Evolutionary conservation across 2,329 filamentous ascomycete genomes (phyloP), one percentile per base, ranked within the genome.

Genomic region (Lachnellula subtilissima): DNA sequence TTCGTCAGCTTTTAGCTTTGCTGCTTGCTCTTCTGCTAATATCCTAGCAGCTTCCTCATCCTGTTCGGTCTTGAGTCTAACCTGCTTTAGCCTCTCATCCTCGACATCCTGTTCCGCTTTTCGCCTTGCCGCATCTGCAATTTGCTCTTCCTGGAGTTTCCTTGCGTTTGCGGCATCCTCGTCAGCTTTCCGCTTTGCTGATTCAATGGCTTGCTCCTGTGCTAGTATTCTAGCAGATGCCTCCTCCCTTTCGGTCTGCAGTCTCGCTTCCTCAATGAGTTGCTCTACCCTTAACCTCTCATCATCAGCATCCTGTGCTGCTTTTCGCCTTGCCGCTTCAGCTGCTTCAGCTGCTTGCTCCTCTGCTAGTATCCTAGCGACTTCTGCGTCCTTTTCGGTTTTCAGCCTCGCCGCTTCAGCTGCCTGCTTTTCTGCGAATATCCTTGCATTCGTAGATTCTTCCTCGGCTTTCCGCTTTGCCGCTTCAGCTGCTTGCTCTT

Each of bases 391-490:
- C 19, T 43, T 28, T 22, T 25, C 12, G 9, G 39, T 55, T 50
- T 58, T 60, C 15, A 36, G 17, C 47, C 45, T 53, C 9, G 28
- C 48, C 15, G 49, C 39, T 19, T n/a, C 39, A 40, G 55, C 60
- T 22, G 35, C 48, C 25, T n/a, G 35, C 19, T 35, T 15, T 17
- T 53, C 40, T 11, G 48, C 28, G 9, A 51, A 17, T 46, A 43
- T 50, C 36, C 42, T 51, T 17, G 35, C 45, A 36, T 4, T 28
- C 25, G 25, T 28, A 8, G 53, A 54, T 23, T 63, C 53, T 17
- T 61, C 61, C 17, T 64, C 32, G n/a, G 48, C 25, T 52, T 49
- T 42, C 45, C 45, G 23, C 53, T 39, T 25, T 52, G 57, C 52
- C 58, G 48, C 12, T 42, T 46, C 11, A 22, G 58, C 51, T 23